phyloP scores from a whole-genome alignment of 352 stramenopile genomes.

The Globisporangium paddicum region DNA sequence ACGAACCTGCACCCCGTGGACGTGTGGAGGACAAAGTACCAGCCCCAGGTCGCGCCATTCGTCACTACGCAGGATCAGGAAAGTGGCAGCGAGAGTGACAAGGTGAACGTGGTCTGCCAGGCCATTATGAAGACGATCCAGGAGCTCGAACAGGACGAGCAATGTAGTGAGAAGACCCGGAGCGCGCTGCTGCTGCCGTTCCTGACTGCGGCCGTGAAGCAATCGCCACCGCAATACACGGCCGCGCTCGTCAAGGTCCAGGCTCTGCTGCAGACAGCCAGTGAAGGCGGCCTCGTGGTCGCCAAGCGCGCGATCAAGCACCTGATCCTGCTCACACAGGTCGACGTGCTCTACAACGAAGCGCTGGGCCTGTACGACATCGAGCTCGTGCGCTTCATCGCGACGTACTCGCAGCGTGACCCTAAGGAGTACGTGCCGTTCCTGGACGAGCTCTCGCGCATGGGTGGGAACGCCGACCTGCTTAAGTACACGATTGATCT shows the following conservation, averaged over 20 bases:
- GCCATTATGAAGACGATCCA: slow-evolving; percentile 33
- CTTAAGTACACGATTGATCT: slow-evolving; percentile 62
- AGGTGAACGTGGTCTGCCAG: slow-evolving; percentile 58
- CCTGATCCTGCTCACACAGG: slow-evolving; percentile 63
- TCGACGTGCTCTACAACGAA: slow-evolving; percentile 62
- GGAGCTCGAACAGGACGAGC: slow-evolving; percentile 20
- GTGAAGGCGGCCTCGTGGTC: slow-evolving; percentile 1
- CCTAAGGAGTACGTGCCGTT: slow-evolving; percentile 69
- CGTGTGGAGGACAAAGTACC: slow-evolving; percentile 71
- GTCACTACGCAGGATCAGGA: neutral
- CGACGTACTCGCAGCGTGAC: slow-evolving; percentile 59
- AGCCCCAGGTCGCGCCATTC: slow-evolving; percentile 30
- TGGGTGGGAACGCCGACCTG: slow-evolving; percentile 24
- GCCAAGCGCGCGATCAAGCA: slow-evolving; percentile 67
- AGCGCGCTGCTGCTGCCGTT: slow-evolving; percentile 54
- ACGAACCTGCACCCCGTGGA: slow-evolving; percentile 68
- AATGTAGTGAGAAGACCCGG: slow-evolving; percentile 7
- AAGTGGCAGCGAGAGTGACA: slow-evolving; percentile 16
- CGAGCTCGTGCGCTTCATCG: slow-evolving; percentile 50
- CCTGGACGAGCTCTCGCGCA: slow-evolving; percentile 40
- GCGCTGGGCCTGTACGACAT: slow-evolving; percentile 68
- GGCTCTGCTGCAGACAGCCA: slow-evolving; percentile 16
- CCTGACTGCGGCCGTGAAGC: slow-evolving; percentile 63
- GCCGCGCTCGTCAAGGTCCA: slow-evolving; percentile 38
- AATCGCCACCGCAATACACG: slow-evolving; percentile 46